Conservation (phyloP, 352 stramenopile species). For the Poterioochromonas sp. region DNA sequence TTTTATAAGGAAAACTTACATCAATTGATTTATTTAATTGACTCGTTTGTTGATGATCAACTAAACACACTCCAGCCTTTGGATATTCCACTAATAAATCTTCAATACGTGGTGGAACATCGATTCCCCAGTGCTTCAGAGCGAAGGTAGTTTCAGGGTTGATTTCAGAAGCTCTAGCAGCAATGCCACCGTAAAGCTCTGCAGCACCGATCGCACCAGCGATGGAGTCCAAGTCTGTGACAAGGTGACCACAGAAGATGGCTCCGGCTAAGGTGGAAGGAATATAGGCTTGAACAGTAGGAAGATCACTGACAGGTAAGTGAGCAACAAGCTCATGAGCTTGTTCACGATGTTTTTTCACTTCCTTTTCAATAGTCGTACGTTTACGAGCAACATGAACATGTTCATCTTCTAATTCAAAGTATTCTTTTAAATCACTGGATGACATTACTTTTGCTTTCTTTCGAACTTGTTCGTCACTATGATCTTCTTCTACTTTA, state of each 20-base stretch:
- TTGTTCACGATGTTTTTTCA: too few species aligned
- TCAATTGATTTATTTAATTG: slow-evolving; percentile 53
- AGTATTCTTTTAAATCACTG: background rate
- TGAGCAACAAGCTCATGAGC: background rate
- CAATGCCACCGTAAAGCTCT: slow-evolving; percentile 48
- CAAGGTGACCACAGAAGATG: slow-evolving; percentile 54
- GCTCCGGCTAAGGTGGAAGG: slow-evolving; percentile 33
- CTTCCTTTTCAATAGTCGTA: background rate
- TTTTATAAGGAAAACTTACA: slow-evolving; percentile 1
- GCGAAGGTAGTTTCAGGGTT: slow-evolving; percentile 54
- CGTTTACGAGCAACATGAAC: background rate
- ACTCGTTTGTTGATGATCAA: slow-evolving; percentile 56
- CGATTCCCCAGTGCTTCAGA: slow-evolving; percentile 41
- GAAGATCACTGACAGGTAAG: background rate
- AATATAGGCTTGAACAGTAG: slow-evolving; percentile 15
- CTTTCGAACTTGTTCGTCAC: too few species aligned
- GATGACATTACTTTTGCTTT: background rate
- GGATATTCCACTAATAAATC: slow-evolving; percentile 45
- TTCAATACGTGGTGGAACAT: slow-evolving; percentile 43
- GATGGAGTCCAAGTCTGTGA: slow-evolving; percentile 58
- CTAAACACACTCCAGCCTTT: slow-evolving; percentile 49
- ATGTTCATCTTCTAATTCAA: background rate
- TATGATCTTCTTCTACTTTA: too few species aligned
- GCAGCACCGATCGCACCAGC: slow-evolving; percentile 53
- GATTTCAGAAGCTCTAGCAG: slow-evolving; percentile 47